These are phyloP conservation scores for Rosa chinensis DNA, from an alignment of 306 rosid genomes.

Conservation along the genomic window DNA sequence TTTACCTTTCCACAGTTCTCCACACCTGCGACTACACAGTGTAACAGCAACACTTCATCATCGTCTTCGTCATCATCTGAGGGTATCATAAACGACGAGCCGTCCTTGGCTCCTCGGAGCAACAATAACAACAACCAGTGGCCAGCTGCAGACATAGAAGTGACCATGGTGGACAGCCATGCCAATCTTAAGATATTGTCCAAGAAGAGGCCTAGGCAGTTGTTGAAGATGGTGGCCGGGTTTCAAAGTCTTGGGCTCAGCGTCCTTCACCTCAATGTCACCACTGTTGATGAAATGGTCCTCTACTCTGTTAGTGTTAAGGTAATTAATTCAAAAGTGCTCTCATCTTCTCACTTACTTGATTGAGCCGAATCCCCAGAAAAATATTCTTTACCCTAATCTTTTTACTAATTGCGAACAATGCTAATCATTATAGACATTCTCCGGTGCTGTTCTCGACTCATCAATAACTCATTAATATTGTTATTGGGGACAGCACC, in stretches of 20 bases:
- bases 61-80: neutral
- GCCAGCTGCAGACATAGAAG: slow-evolving; percentile 72
- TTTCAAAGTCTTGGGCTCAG: slow-evolving; percentile 58
- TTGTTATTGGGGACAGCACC: too few species aligned
- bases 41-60: slow-evolving; percentile 10
- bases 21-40: slow-evolving; percentile 34
- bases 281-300: slow-evolving; percentile 57
- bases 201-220: slow-evolving; percentile 50
- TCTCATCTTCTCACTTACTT: neutral
- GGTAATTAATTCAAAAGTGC: slow-evolving; percentile 33
- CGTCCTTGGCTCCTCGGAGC: slow-evolving; percentile 43
- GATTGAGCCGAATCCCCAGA: neutral
- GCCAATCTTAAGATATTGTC: slow-evolving; percentile 77
- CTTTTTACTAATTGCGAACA: neutral
- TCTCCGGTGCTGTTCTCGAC: too few species aligned
- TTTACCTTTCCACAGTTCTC: slow-evolving; percentile 84
- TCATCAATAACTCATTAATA: too few species aligned
- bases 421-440: neutral
- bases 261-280: slow-evolving; percentile 82
- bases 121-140: slow-evolving; percentile 26
- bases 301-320: slow-evolving; percentile 79
- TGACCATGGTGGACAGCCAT: slow-evolving; percentile 79
- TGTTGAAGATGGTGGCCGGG: slow-evolving; percentile 62
- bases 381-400: neutral
- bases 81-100: slow-evolving; percentile 3